A percentile compares a stretch with the other conserved stretches of the same genome.
phyloP scores from a whole-genome alignment of 176 grass and related monocot species.

The Musa beccarii region DNA sequence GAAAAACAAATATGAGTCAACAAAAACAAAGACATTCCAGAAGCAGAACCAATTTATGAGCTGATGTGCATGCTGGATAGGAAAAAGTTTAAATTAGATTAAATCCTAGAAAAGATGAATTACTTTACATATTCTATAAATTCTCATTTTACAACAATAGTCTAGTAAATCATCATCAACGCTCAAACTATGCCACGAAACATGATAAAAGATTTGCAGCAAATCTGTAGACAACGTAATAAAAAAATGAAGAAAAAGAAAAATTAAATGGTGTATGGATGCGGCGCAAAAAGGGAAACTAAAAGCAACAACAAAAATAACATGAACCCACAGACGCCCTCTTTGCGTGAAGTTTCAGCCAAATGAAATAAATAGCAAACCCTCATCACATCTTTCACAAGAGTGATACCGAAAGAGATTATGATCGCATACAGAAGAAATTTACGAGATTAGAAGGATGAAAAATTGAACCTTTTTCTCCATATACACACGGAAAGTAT shows the following conservation, averaged over 20 bases:
- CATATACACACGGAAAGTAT: background rate
- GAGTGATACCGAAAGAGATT: background rate
- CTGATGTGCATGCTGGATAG: too few relatives aligned
- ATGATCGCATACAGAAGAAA: background rate
- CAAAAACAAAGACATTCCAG: too few relatives aligned
- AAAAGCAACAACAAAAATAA: background rate
- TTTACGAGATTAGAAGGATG: background rate
- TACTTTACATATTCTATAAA: background rate
- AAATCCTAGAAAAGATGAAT: too few relatives aligned
- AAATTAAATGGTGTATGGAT: background rate
- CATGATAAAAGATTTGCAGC: background rate
- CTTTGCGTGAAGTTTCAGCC: background rate
- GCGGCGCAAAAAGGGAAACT: too few relatives aligned
- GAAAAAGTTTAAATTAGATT: too few relatives aligned
- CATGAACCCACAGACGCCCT: background rate
- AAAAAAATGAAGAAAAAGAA: background rate
- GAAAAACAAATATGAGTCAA: too few relatives aligned
- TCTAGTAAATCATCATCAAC: background rate
- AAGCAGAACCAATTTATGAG: too few relatives aligned
- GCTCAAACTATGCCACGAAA: background rate
- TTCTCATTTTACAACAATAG: background rate
- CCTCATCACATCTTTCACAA: background rate
- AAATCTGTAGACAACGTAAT: background rate
- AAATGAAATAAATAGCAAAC: background rate
- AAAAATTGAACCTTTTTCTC: background rate